phyloP scores from a whole-genome alignment of 768 basidiomycete species.

The Lactarius trivialis region DNA sequence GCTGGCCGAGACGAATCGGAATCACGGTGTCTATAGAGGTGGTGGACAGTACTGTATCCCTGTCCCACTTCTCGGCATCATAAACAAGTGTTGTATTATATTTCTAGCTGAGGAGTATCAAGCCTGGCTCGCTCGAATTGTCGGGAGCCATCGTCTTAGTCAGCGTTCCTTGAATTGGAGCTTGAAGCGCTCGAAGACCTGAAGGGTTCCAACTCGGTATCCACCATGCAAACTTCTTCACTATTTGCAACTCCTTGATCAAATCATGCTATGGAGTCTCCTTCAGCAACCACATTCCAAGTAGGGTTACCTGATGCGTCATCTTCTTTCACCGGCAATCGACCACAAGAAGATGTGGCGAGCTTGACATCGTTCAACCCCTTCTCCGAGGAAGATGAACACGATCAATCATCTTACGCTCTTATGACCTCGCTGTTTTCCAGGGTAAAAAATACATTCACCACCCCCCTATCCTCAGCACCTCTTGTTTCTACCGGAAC shows the following conservation, averaged over 20 bases:
- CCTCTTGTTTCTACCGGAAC: conserved; percentile 32
- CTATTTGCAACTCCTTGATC: neutral
- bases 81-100: neutral
- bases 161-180: neutral
- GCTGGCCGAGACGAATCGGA: neutral
- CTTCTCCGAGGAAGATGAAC: conserved; percentile 89
- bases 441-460: conserved; percentile 72
- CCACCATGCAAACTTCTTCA: neutral
- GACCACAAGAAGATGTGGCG: conserved; percentile 52
- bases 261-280: conserved; percentile 16
- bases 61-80: neutral
- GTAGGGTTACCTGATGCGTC: conserved; percentile 37
- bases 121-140: neutral
- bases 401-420: conserved; percentile 81
- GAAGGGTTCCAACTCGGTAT: neutral
- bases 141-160: neutral
- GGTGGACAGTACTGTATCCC: neutral
- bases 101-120: neutral
- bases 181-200: neutral
- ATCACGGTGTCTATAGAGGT: neutral
- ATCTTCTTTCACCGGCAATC: conserved; percentile 58
- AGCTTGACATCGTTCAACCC: conserved; percentile 85
- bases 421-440: conserved; percentile 76
- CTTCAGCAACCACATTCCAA: conserved; percentile 14
- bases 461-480: conserved; percentile 54